phyloP scores from a whole-genome alignment of 2,329 filamentous ascomycete genomes.

The Exophiala mesophila region DNA sequence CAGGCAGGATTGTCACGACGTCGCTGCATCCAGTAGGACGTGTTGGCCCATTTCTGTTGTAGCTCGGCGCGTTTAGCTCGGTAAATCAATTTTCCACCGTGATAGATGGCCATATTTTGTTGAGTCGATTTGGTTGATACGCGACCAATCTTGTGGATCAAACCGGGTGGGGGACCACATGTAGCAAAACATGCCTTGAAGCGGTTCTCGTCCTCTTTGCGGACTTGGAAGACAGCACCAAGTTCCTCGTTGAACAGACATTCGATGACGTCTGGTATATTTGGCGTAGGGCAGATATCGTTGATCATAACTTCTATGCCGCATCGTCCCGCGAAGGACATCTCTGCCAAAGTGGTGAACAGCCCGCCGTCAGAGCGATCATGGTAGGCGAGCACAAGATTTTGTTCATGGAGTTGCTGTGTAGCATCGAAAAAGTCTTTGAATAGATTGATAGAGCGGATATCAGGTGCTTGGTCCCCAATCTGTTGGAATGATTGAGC shows the following conservation, averaged over 20 bases:
- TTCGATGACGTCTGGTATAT: conserved; percentile 62
- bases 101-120: conserved; percentile 71
- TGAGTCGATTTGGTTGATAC: conserved; percentile 60
- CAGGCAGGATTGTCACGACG: conserved; percentile 82
- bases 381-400: conserved; percentile 85
- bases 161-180: conserved; percentile 72
- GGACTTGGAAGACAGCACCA: conserved; percentile 91
- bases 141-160: conserved; percentile 79
- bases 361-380: conserved; percentile 91
- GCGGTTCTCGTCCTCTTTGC: conserved; percentile 73
- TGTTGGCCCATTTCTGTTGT: conserved; percentile 83
- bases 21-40: conserved; percentile 86
- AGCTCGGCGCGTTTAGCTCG: conserved; percentile 65
- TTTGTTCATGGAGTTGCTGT: conserved; percentile 59
- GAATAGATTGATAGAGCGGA: conserved; percentile 73
- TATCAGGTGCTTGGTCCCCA: conserved; percentile 78
- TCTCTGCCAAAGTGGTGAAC: conserved; percentile 84
- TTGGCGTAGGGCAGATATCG: conserved; percentile 54
- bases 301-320: conserved; percentile 83
- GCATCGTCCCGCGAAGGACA: conserved; percentile 96
- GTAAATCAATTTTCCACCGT: conserved; percentile 64
- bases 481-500: conserved; percentile 85
- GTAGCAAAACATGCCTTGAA: conserved; percentile 91
- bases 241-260: conserved; percentile 94
- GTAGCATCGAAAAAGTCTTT: conserved; percentile 90